A percentile compares a stretch with the other conserved stretches of the same genome.
Evolutionary conservation across 1,139 yeast genomes (phyloP).

Genomic region (Diutina pseudorugosa): DNA sequence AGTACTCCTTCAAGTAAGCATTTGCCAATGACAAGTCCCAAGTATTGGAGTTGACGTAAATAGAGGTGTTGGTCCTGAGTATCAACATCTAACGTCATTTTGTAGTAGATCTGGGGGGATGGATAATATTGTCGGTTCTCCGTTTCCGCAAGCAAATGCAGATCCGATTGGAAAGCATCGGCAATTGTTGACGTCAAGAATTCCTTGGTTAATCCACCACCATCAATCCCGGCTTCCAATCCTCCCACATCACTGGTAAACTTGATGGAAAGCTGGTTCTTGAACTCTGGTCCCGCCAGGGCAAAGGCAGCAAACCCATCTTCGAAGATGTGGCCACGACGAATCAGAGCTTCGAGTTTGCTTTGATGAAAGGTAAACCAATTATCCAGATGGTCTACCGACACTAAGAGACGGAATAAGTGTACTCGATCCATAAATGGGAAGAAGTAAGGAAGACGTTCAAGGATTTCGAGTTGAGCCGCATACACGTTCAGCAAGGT

Average conservation of each 20-base stretch:
- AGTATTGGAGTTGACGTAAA: slow-evolving; percentile 39
- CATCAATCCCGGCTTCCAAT: slow-evolving; percentile 85
- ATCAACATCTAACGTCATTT: slow-evolving; percentile 15
- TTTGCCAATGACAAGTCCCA: slow-evolving; percentile 80
- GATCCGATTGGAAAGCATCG: slow-evolving; percentile 50
- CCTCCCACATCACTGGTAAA: slow-evolving; percentile 61
- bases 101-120: slow-evolving; percentile 41
- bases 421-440: slow-evolving; percentile 65
- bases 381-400: slow-evolving; percentile 8
- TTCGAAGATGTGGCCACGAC: slow-evolving; percentile 56
- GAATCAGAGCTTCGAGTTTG: slow-evolving; percentile 37
- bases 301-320: slow-evolving; percentile 61
- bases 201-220: slow-evolving; percentile 94
- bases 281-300: slow-evolving; percentile 33
- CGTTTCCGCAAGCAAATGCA: slow-evolving; percentile 33
- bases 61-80: slow-evolving; percentile 17
- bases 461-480: slow-evolving; percentile 35
- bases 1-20: slow-evolving; percentile 79
- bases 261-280: slow-evolving; percentile 46
- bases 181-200: slow-evolving; percentile 61
- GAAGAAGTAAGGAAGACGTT: slow-evolving; percentile 65
- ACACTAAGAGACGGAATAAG: slow-evolving; percentile 39
- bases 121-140: slow-evolving; percentile 62
- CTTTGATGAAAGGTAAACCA: neutral
- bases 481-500: slow-evolving; percentile 2